Evolutionary conservation across 176 grass and related monocot genomes (phyloP).

Genomic region (Carex scoparia): DNA sequence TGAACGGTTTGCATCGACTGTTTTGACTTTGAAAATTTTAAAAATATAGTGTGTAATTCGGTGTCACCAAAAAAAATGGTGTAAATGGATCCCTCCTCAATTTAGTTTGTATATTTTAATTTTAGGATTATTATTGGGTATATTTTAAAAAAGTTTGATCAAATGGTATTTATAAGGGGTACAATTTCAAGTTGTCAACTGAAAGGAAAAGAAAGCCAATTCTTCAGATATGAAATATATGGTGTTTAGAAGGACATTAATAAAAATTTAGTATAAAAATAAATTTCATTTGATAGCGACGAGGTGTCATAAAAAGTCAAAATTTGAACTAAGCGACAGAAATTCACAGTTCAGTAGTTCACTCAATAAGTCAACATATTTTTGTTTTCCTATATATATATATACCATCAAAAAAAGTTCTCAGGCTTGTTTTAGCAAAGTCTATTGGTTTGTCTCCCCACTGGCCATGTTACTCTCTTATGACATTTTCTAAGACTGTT

Average conservation of each 20-base stretch:
- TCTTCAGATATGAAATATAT: neutral
- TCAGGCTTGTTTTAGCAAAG: neutral
- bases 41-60: no score
- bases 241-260: neutral
- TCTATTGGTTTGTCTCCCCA: neutral
- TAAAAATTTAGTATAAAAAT: neutral
- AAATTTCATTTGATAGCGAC: neutral
- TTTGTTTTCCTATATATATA: neutral
- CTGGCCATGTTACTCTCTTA: neutral
- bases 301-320: neutral
- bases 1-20: no score
- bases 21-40: no score
- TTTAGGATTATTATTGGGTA: neutral
- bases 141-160: no score
- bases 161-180: neutral
- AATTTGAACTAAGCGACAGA: neutral
- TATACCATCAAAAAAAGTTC: neutral
- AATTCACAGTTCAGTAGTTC: neutral
- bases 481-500: neutral
- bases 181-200: neutral
- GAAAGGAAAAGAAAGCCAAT: neutral
- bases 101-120: neutral
- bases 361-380: neutral
- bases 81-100: neutral
- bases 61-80: no score